Evolutionary conservation across 805 yeast genomes (phyloP).

Genomic region (Diddensiella santjacobensis): DNA sequence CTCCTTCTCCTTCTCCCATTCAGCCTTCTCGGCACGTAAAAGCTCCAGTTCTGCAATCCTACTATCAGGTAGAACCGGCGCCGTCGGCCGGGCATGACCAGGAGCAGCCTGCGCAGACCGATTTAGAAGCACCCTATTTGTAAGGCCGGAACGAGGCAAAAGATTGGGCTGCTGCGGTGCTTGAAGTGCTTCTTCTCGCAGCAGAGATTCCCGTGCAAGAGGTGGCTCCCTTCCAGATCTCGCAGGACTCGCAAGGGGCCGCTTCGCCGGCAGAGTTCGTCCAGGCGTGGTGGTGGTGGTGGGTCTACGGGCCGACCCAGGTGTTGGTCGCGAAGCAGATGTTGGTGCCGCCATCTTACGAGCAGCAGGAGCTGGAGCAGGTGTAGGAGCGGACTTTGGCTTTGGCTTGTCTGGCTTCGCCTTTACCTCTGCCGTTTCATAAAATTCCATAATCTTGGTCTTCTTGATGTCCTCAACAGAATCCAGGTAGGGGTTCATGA

Average conservation of each 20-base stretch:
- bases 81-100: background rate
- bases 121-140: slow-evolving; percentile 9
- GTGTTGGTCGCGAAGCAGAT: slow-evolving; percentile 14
- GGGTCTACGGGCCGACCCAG: slow-evolving; percentile 13
- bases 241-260: slow-evolving; percentile 19
- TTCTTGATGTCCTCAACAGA: slow-evolving; percentile 74
- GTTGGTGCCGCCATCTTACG: slow-evolving; percentile 11
- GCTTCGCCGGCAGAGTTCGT: slow-evolving; percentile 7
- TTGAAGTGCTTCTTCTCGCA: background rate
- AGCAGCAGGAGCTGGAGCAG: slow-evolving; percentile 18
- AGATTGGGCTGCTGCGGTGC: slow-evolving; percentile 5
- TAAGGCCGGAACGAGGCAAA: slow-evolving; percentile 11
- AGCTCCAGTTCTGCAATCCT: slow-evolving; percentile 41
- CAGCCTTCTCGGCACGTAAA: slow-evolving; percentile 51
- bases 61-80: slow-evolving; percentile 6
- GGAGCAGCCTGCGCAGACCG: background rate
- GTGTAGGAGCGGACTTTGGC: slow-evolving; percentile 28
- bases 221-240: slow-evolving; percentile 9
- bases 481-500: slow-evolving; percentile 54
- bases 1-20: slow-evolving; percentile 41
- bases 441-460: slow-evolving; percentile 60
- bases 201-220: slow-evolving; percentile 14
- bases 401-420: slow-evolving; percentile 39
- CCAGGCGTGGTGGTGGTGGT: slow-evolving; percentile 3
- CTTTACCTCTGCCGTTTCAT: slow-evolving; percentile 52